Conservation (phyloP, 2,329 filamentous ascomycete species). For the Arthrobotrys iridis region DNA sequence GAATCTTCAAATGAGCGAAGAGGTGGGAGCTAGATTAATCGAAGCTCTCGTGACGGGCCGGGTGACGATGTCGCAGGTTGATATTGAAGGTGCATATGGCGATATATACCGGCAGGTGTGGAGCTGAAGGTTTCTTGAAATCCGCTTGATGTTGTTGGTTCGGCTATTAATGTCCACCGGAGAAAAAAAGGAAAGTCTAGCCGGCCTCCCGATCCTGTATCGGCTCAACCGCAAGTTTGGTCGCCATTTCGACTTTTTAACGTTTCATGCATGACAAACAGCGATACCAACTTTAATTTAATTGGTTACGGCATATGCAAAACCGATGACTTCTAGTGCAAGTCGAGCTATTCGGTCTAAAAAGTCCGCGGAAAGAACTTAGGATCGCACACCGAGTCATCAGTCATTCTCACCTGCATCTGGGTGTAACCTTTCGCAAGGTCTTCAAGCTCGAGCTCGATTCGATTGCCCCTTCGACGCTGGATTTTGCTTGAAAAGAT, state of each 20-base stretch:
- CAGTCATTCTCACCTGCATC: constrained; percentile 5
- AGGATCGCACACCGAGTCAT: not conserved
- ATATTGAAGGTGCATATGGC: constrained; percentile 13
- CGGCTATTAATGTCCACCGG: not conserved
- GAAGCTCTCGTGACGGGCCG: not conserved
- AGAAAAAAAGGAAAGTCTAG: constrained; percentile 6
- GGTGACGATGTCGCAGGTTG: constrained; percentile 20
- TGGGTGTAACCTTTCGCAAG: not conserved
- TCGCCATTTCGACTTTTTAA: constrained; percentile 2
- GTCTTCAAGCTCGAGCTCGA: not conserved
- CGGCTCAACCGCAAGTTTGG: constrained; percentile 3
- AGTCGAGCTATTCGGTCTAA: not conserved
- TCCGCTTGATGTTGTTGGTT: constrained; percentile 48
- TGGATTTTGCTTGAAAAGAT: constrained; percentile 4
- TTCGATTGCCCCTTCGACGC: constrained; percentile 1
- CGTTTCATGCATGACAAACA: not conserved
- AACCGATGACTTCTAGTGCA: not conserved
- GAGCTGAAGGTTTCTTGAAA: constrained; percentile 41
- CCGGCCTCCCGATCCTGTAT: constrained; percentile 1
- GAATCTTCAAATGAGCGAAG: not conserved
- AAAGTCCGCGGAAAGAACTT: not conserved
- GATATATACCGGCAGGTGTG: constrained; percentile 6
- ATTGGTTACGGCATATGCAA: not conserved
- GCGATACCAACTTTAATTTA: not conserved
- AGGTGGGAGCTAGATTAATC: constrained; percentile 16